These are phyloP conservation scores for Sphagnum fallax DNA, from an alignment of 228 moss, liverwort and hornwort species.

Conservation along the genomic window DNA sequence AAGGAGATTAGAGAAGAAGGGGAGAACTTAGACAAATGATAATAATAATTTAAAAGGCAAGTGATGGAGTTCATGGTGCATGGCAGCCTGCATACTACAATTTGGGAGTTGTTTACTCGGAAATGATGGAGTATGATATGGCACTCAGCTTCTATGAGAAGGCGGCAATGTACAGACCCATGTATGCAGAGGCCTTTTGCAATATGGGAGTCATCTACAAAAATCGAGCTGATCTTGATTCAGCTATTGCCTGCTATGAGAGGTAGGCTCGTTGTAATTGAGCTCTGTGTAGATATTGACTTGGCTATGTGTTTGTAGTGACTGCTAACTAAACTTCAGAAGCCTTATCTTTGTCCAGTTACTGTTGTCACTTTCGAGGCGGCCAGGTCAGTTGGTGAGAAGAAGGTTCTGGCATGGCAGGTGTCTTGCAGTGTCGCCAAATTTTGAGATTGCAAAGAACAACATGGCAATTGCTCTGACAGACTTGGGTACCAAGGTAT, in stretches of 20 bases:
- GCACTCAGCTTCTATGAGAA: slow-evolving; percentile 87
- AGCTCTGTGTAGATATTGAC: too few species aligned
- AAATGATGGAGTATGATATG: slow-evolving; percentile 90
- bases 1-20: too few species aligned
- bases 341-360: neutral
- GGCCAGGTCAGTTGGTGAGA: neutral
- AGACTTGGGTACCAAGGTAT: slow-evolving; percentile 90
- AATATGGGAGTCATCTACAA: slow-evolving; percentile 97
- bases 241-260: slow-evolving; percentile 95
- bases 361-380: neutral
- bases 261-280: slow-evolving; percentile 25
- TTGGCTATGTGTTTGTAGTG: too few species aligned
- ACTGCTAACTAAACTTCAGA: too few species aligned
- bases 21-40: too few species aligned
- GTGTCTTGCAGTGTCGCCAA: slow-evolving; percentile 85
- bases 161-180: slow-evolving; percentile 81
- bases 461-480: slow-evolving; percentile 96
- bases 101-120: slow-evolving; percentile 92
- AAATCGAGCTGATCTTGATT: slow-evolving; percentile 85
- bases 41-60: neutral
- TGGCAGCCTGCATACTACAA: slow-evolving; percentile 94
- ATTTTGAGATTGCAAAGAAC: slow-evolving; percentile 94
- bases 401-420: slow-evolving; percentile 18
- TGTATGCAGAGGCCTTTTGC: slow-evolving; percentile 95
- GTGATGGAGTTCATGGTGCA: slow-evolving; percentile 1